phyloP scores from a whole-genome alignment of 768 basidiomycete species.

The Boletus pseudo-olivaceus region DNA sequence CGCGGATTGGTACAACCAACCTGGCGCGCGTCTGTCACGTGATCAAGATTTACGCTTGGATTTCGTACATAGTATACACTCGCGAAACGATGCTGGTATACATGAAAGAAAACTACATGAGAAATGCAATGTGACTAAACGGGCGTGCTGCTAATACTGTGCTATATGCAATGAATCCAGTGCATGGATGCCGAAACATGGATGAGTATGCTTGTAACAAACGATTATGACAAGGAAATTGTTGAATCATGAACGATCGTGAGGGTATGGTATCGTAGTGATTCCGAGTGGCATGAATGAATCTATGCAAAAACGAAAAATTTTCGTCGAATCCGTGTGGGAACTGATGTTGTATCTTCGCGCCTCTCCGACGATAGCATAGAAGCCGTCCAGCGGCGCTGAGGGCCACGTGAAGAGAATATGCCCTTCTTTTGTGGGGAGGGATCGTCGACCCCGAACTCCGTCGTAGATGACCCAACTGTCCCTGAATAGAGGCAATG shows the following conservation, averaged over 20 bases:
- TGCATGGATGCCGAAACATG: conserved; percentile 6
- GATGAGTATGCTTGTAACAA: conserved; percentile 18
- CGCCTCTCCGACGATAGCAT: conserved; percentile 6
- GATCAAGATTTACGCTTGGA: conserved; percentile 17
- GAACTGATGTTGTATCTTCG: conserved; percentile 15
- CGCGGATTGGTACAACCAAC: conserved; percentile 3
- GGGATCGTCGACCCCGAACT: conserved; percentile 22
- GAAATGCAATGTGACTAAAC: conserved; percentile 15
- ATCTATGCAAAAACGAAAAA: conserved; percentile 35
- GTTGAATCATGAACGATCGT: conserved; percentile 9
- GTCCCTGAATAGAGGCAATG: conserved; percentile 20
- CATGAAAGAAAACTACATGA: neutral
- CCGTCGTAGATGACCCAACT: conserved; percentile 11
- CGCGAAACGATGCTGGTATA: conserved; percentile 1
- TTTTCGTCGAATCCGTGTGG: conserved; percentile 30
- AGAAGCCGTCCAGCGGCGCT: conserved; percentile 22
- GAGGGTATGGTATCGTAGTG: conserved; percentile 5
- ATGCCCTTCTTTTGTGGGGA: conserved; percentile 10
- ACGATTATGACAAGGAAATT: conserved; percentile 1
- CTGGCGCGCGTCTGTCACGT: conserved; percentile 25
- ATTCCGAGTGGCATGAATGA: conserved; percentile 22
- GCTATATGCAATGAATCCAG: conserved; percentile 4
- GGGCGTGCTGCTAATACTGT: conserved; percentile 1
- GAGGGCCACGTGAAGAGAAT: conserved; percentile 18
- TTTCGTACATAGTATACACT: neutral